Evolutionary conservation across 2,329 filamentous ascomycete genomes (phyloP).

Genomic region (Fusarium acutatum): DNA sequence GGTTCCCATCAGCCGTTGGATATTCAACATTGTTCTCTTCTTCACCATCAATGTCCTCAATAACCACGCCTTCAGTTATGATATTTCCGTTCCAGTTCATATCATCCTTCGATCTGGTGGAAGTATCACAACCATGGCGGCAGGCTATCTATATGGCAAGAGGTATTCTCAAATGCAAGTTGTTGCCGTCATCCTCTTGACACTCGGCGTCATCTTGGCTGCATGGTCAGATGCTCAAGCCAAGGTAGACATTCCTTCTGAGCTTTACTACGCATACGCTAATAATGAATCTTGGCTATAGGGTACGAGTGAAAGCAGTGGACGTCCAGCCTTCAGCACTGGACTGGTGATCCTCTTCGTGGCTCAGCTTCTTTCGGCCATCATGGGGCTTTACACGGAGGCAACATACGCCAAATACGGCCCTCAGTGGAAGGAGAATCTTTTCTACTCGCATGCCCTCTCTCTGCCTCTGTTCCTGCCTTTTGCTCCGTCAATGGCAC

Average conservation of each 20-base stretch:
- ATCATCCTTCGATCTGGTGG: constrained; percentile 96
- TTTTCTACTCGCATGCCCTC: constrained; percentile 89
- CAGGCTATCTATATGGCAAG: constrained; percentile 89
- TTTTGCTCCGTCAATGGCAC: constrained; percentile 70
- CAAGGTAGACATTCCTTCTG: constrained; percentile 67
- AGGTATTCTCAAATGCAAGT: constrained; percentile 83
- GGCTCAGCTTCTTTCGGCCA: constrained; percentile 88
- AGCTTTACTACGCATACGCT: background rate
- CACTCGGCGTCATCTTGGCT: constrained; percentile 84
- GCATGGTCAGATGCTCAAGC: constrained; percentile 89
- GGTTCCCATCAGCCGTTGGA: constrained; percentile 86
- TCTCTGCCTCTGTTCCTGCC: constrained; percentile 80
- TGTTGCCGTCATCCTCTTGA: constrained; percentile 82
- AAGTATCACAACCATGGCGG: constrained; percentile 92
- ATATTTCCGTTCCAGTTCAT: constrained; percentile 94
- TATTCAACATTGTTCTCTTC: constrained; percentile 89
- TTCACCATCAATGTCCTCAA: constrained; percentile 95
- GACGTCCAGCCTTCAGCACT: constrained; percentile 53
- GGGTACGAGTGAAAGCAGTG: constrained; percentile 26
- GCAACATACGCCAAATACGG: constrained; percentile 87
- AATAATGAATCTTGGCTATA: background rate
- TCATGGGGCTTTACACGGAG: constrained; percentile 96
- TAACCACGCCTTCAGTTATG: constrained; percentile 97
- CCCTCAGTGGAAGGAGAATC: constrained; percentile 91
- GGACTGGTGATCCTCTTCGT: constrained; percentile 86